Base-by-base conservation (phyloP, 2,329 filamentous ascomycete species). In the Neodidymelliopsis sp. region DNA sequence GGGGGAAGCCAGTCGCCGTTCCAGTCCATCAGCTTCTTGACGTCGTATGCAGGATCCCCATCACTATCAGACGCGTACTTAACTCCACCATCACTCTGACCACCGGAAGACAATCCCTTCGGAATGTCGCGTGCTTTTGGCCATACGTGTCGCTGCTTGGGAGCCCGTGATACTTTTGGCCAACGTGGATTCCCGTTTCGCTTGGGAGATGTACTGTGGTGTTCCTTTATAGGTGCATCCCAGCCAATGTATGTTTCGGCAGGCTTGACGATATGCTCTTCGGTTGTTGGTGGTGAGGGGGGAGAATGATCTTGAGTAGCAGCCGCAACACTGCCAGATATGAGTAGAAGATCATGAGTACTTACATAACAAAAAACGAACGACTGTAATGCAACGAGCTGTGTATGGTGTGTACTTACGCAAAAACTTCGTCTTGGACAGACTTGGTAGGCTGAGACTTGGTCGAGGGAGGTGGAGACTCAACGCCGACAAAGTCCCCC, bases 1-100 rank as follows among this genome's bases (percentile, higher is more conserved):
- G 79, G 69, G 2, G 78, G 77, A 19, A 75, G 63, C 66, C 74
- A 75, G 6, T 75, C 66, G 10, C 78, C 77, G 39, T 77, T 69
- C 74, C 75, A 81, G 46, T 77, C 77, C 4, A 66, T 49, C 2
- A 77, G 59, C 46, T 72, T 67, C 45, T 66, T 66, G 36, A 71
- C 56, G 20, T 73, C 69, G 34, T 72, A 70, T 10, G 67, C 31
- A 0, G 63, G 65, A 29, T 73, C 68, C 6, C 66, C 67, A 8
- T 66, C 54, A 45, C 67, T 69, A 30, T 69, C 51, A 2, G 67
- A 69, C 20, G 48, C 52, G 31, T 52, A 60, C 4, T 15, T 30
- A 9, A 65, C 28, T 2, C 65, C 68, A 1, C 64, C 64, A 18
- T 64, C 62, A 40, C 53, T 60, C n/a, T 61, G 53, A 16, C 58